Evolutionary conservation across 2,329 filamentous ascomycete genomes (phyloP).

Genomic region (Cladosporium velox): DNA sequence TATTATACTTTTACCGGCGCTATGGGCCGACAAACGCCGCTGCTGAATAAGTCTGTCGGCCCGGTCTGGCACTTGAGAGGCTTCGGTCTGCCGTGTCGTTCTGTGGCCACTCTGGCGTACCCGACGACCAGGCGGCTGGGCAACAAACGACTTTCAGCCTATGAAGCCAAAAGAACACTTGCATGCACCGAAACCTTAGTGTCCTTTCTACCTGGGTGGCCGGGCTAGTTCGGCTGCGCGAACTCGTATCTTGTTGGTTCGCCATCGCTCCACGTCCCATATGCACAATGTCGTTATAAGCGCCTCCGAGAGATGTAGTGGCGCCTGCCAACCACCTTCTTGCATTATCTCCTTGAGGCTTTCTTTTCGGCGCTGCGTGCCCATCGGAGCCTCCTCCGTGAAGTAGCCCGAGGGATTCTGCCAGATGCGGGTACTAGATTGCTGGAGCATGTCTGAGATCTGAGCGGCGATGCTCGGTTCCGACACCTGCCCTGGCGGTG

Average conservation of each 20-base stretch:
- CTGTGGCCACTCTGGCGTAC: neutral
- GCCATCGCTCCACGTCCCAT: neutral
- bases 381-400: slow-evolving; percentile 3
- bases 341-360: neutral
- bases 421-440: neutral
- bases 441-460: slow-evolving; percentile 13
- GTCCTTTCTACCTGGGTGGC: neutral
- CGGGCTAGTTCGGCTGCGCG: slow-evolving; percentile 3
- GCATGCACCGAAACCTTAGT: slow-evolving; percentile 6
- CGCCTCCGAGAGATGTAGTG: neutral
- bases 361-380: neutral
- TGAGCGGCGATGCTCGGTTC: slow-evolving; percentile 19
- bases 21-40: neutral
- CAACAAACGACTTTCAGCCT: slow-evolving; percentile 2
- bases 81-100: slow-evolving; percentile 5
- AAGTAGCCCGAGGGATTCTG: neutral
- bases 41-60: slow-evolving; percentile 1
- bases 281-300: neutral
- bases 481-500: neutral
- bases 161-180: slow-evolving; percentile 13
- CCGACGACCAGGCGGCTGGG: slow-evolving; percentile 16
- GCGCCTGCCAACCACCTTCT: neutral
- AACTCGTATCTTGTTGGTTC: slow-evolving; percentile 3
- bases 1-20: slow-evolving; percentile 3
- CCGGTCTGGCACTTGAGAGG: slow-evolving; percentile 8